A percentile compares a stretch with the other conserved stretches of the same genome.
Evolutionary conservation across 495 filamentous ascomycete genomes (phyloP).

Genomic region (Parathielavia appendiculata): DNA sequence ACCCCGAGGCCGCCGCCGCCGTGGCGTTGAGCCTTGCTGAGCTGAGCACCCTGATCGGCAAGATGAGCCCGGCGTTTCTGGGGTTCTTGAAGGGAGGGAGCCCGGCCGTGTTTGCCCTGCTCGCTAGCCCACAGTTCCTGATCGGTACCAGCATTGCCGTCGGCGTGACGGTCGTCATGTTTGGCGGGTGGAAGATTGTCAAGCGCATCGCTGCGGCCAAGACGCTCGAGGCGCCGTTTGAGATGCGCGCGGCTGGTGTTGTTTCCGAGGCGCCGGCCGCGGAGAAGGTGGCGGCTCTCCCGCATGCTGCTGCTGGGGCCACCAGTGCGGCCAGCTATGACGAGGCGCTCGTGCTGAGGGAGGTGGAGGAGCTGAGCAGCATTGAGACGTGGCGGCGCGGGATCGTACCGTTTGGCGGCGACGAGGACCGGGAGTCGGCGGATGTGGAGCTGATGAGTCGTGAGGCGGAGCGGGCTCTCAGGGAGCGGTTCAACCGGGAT

Average conservation of each 20-base stretch:
- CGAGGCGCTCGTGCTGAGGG: slow-evolving; percentile 46
- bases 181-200: slow-evolving; percentile 95
- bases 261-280: background rate
- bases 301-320: background rate
- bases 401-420: slow-evolving; percentile 49
- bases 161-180: slow-evolving; percentile 85
- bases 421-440: slow-evolving; percentile 69
- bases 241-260: slow-evolving; percentile 35
- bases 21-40: slow-evolving; percentile 91
- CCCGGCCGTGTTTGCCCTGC: slow-evolving; percentile 79
- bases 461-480: slow-evolving; percentile 57
- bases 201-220: slow-evolving; percentile 61
- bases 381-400: slow-evolving; percentile 86
- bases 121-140: slow-evolving; percentile 84
- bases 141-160: slow-evolving; percentile 86
- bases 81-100: slow-evolving; percentile 68
- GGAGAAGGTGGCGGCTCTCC: background rate
- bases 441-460: slow-evolving; percentile 86
- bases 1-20: slow-evolving; percentile 89
- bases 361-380: slow-evolving; percentile 48
- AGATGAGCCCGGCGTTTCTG: slow-evolving; percentile 80
- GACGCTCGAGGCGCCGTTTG: slow-evolving; percentile 51
- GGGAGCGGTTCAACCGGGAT: slow-evolving; percentile 28
- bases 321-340: slow-evolving; percentile 32
- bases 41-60: slow-evolving; percentile 71